Evolutionary conservation across 139 green algal species (phyloP).

Genomic region (Choricystis sp.): DNA sequence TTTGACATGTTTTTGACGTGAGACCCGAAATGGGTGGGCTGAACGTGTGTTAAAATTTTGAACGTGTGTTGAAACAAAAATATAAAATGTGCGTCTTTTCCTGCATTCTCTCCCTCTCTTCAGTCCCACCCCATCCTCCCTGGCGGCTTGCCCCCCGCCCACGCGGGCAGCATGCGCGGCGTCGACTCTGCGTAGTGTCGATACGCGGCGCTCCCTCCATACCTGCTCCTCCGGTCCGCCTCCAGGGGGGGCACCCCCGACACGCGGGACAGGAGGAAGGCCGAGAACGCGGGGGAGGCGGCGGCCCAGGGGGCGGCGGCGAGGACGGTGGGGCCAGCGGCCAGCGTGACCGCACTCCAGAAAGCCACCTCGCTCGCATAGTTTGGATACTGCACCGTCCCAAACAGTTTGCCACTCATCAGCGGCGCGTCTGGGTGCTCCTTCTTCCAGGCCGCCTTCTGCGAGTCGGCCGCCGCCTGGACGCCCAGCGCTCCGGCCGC

Average conservation of each 20-base stretch:
- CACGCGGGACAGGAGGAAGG: conserved; percentile 10
- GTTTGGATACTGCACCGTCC: conserved; percentile 16
- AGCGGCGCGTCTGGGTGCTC: conserved; percentile 7
- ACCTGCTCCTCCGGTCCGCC: conserved; percentile 4
- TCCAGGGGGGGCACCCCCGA: conserved; percentile 17
- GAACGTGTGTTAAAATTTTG: too few relatives aligned
- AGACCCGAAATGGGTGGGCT: too few relatives aligned
- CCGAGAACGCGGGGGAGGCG: conserved; percentile 17
- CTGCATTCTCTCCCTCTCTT: neutral
- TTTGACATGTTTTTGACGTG: conserved; percentile 75
- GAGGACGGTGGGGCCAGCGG: conserved; percentile 8
- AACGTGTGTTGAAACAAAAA: too few relatives aligned
- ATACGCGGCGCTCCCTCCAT: conserved; percentile 9
- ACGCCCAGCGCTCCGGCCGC: conserved; percentile 4
- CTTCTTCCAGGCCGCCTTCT: conserved; percentile 26
- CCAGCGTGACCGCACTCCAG: conserved; percentile 16
- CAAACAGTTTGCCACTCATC: conserved; percentile 15
- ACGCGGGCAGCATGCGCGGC: neutral
- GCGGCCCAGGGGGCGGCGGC: conserved; percentile 8
- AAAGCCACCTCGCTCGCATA: conserved; percentile 23
- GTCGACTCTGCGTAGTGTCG: conserved; percentile 5
- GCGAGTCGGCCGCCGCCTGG: conserved; percentile 23
- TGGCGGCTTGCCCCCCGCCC: neutral
- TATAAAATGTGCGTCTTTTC: too few relatives aligned
- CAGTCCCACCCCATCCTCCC: neutral